Evolutionary conservation across 345 rosid genomes (phyloP), one percentile per base, ranked within the genome.

Genomic region (Eucalyptus albens): DNA sequence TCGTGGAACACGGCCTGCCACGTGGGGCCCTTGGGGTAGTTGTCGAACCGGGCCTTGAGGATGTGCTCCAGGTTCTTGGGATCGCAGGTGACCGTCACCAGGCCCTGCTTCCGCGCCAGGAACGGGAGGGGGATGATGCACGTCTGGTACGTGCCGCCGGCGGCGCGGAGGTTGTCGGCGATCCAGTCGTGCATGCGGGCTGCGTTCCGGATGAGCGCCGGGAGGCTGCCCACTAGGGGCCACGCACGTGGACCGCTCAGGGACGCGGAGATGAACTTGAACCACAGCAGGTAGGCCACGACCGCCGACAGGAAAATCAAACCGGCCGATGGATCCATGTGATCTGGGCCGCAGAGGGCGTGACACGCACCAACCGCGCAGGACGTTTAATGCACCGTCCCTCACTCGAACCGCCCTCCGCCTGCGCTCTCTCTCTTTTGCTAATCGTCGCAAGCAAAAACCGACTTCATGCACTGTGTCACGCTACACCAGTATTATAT

Each of bases 51-150:
- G 44, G 86, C 45, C 90, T 93, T 93, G 82, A 93, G 87, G 67
- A 93, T 83, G 89, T 93, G 95, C 88, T 93, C 93, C 15, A 93
- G 21, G 88, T 93, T 93, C 92, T 77, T 91, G 19, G 95, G 94
- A 53, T 93, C 93, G 90, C 94, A 92, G 86, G 95, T 93, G 94
- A 93, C 95, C 4, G 95, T 93, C 92, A 93, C 94, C 90, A 93
- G 94, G 24, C 95, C 90, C 50, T 92, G 92, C 91, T 88, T 92
- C 40, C 91, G 87, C 31, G 95, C 95, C 13, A 93, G 59, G 67
- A 89, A 89, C 1, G 94, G 94, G 56, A 93, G 50, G 15, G 92
- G 91, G 37, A 88, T 42, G 11, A 83, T 90, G 90, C 95, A 93
- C 27, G 95, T 93, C 91, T 93, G 95, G 91, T 93, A 93, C 87